Evolutionary conservation across 1,284 basidiomycete genomes (phyloP).

Genomic region (Sporisorium exsertum): DNA sequence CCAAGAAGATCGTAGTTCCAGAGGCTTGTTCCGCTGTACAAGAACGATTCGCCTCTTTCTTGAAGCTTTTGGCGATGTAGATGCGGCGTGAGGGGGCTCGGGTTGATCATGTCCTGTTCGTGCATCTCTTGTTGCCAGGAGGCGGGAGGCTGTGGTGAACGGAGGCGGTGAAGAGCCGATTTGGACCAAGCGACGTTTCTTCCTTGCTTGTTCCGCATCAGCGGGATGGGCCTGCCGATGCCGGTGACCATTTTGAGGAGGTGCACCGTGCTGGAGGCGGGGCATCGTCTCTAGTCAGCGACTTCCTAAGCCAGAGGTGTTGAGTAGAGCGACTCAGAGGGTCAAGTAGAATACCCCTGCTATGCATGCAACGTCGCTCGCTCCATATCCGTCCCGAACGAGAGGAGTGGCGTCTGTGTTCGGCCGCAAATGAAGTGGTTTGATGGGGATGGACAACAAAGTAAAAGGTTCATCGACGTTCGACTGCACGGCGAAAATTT

Average conservation of each 20-base stretch:
- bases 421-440: conserved; percentile 3
- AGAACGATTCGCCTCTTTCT: conserved; percentile 14
- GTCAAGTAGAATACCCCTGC: background rate
- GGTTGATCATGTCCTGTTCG: background rate
- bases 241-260: background rate
- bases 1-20: conserved; percentile 25
- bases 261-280: background rate
- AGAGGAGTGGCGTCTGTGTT: conserved; percentile 7
- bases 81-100: background rate
- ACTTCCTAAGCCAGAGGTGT: background rate
- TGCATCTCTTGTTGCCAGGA: background rate
- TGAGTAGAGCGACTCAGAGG: background rate
- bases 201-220: conserved; percentile 1
- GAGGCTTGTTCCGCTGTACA: conserved; percentile 5
- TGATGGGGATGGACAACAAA: background rate
- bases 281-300: conserved; percentile 1
- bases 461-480: conserved; percentile 8
- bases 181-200: conserved; percentile 18
- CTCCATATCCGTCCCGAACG: background rate
- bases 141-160: conserved; percentile 21
- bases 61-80: conserved; percentile 13
- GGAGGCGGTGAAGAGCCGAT: conserved; percentile 31
- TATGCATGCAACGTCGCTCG: background rate
- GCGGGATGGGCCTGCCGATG: background rate
- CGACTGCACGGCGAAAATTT: conserved; percentile 11